phyloP scores from a whole-genome alignment of 345 rosid genomes.

The Carallia brachiata region DNA sequence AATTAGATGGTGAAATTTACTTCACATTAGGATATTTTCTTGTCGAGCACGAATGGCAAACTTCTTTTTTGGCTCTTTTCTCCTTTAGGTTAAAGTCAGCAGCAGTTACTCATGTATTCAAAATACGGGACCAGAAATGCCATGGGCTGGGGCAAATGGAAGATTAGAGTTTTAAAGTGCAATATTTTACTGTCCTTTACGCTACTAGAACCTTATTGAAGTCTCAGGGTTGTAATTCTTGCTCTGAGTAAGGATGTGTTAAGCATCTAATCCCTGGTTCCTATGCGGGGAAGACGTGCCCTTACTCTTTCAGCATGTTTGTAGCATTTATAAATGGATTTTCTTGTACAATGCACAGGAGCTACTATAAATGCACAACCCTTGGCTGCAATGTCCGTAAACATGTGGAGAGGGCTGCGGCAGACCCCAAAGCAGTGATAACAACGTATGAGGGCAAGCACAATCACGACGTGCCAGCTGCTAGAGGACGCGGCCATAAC shows the following conservation, averaged over 20 bases:
- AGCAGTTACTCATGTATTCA: no score
- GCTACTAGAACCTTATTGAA: not conserved
- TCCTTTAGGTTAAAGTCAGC: no score
- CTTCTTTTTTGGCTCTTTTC: no score
- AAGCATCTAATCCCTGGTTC: not conserved
- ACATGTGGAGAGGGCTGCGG: conserved; percentile 87
- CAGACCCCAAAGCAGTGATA: conserved; percentile 73
- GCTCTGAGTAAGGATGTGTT: not conserved
- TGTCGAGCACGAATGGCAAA: no score
- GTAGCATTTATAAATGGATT: no score
- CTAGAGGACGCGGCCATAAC: conserved; percentile 52
- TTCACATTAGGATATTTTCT: no score
- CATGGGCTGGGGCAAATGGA: no score
- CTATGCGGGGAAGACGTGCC: not conserved
- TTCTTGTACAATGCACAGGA: conserved; percentile 43
- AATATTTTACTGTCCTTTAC: not conserved
- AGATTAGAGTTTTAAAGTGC: no score
- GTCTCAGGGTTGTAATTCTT: not conserved
- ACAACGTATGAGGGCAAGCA: conserved; percentile 96
- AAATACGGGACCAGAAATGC: no score
- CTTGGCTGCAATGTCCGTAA: conserved; percentile 85
- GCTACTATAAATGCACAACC: conserved; percentile 88
- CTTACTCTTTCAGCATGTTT: not conserved
- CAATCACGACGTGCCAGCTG: conserved; percentile 72
- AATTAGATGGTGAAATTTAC: no score